These are phyloP conservation scores for Beauveria asiatica DNA, from an alignment of 2,329 filamentous ascomycete species.

Conservation along the genomic window DNA sequence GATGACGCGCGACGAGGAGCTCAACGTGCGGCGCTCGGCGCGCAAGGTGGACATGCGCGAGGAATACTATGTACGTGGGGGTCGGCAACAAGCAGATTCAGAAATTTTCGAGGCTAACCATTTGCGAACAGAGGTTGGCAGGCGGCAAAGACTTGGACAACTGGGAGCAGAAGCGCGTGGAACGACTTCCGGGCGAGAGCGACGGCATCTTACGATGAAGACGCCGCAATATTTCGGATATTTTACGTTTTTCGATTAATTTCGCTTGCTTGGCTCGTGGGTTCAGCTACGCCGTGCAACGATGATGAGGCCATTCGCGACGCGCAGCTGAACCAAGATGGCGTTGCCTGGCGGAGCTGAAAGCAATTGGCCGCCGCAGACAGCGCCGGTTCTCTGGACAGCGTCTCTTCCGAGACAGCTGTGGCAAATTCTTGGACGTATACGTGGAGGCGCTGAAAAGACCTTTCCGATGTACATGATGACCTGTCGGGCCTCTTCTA, in stretches of 20 bases:
- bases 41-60: slow-evolving; percentile 73
- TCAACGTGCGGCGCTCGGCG: slow-evolving; percentile 65
- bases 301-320: background rate
- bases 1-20: slow-evolving; percentile 75
- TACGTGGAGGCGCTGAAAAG: background rate
- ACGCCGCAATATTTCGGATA: background rate
- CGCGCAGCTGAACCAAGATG: background rate
- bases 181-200: slow-evolving; percentile 80
- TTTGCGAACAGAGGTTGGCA: slow-evolving; percentile 30
- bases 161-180: slow-evolving; percentile 94
- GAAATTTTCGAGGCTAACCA: background rate
- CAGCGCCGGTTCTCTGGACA: background rate
- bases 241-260: background rate
- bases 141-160: slow-evolving; percentile 79
- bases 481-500: too few species aligned
- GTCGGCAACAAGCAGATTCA: too few species aligned
- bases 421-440: too few species aligned
- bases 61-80: slow-evolving; percentile 69
- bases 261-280: background rate
- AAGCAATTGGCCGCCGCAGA: background rate
- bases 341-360: background rate
- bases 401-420: background rate
- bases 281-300: too few species aligned
- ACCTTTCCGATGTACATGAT: background rate
- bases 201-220: slow-evolving; percentile 63